Evolutionary conservation across 2,329 filamentous ascomycete genomes (phyloP).

Genomic region (Trichophyton mentagrophytes): DNA sequence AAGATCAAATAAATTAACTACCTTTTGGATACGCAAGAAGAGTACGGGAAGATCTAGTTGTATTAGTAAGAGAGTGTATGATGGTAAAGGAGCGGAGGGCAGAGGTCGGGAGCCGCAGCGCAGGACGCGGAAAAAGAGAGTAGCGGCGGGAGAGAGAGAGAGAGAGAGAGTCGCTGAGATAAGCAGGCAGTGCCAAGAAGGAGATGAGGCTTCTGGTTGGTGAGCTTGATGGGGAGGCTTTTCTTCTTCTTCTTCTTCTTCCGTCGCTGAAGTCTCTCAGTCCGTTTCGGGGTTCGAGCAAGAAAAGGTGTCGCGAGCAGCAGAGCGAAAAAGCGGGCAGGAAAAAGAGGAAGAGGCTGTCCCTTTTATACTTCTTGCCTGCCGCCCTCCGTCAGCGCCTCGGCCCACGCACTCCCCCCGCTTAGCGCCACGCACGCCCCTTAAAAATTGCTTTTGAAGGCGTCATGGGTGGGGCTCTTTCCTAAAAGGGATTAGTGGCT

Average conservation of each 20-base stretch:
- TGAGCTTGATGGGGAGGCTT: background rate
- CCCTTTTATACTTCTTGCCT: slow-evolving; percentile 14
- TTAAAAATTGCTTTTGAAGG: slow-evolving; percentile 5
- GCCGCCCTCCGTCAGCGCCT: background rate
- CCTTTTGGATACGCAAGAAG: background rate
- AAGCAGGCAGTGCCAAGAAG: too few relatives aligned
- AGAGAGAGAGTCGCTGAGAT: too few relatives aligned
- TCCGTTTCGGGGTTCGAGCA: background rate
- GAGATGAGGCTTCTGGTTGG: background rate
- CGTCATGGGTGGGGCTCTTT: background rate
- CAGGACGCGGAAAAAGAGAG: too few relatives aligned
- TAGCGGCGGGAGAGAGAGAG: too few relatives aligned
- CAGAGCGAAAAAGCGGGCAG: slow-evolving; percentile 7
- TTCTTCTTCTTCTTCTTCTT: background rate
- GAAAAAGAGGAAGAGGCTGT: slow-evolving; percentile 10
- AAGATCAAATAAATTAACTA: background rate
- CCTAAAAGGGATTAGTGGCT: background rate
- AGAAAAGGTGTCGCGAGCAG: background rate
- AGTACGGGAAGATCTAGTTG: background rate
- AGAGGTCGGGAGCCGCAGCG: too few relatives aligned
- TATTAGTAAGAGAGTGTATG: background rate
- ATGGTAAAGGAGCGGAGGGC: background rate
- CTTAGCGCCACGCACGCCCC: slow-evolving; percentile 9
- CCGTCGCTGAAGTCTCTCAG: background rate
- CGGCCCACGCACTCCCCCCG: slow-evolving; percentile 7